Percentiles rank a stretch among this genome's conserved stretches.
Evolutionary conservation across 176 grass and related monocot genomes (phyloP).

Genomic region (Triticum dicoccoides): DNA sequence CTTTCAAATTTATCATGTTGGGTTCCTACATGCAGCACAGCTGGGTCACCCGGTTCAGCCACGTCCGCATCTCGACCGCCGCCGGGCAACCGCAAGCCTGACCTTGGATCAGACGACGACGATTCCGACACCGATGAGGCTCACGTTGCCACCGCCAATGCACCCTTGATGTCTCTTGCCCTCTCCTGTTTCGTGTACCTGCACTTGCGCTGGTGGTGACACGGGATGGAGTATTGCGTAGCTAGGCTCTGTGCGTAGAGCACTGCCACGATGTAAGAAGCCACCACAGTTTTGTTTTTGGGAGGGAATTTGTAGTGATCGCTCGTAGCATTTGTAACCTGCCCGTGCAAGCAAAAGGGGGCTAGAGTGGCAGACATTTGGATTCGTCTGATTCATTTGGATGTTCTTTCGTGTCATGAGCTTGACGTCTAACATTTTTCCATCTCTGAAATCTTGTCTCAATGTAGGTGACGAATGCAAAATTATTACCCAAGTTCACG

Average conservation of each 20-base stretch:
- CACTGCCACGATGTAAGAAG: slow-evolving; percentile 10
- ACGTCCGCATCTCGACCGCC: slow-evolving; percentile 12
- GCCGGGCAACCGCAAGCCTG: not conserved
- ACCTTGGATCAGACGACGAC: slow-evolving; percentile 20
- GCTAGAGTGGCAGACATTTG: slow-evolving; percentile 23
- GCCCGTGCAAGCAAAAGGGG: slow-evolving; percentile 17
- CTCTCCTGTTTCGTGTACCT: slow-evolving; percentile 31
- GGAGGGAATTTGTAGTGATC: not conserved
- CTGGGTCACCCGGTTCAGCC: slow-evolving; percentile 19
- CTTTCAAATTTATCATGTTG: not conserved
- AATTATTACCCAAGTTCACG: too few species aligned
- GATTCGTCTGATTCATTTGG: not conserved
- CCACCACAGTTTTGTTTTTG: slow-evolving; percentile 33
- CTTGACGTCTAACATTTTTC: not conserved
- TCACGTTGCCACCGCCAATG: not conserved
- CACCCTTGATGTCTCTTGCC: slow-evolving; percentile 1
- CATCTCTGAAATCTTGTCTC: too few species aligned
- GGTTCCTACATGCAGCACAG: slow-evolving; percentile 23
- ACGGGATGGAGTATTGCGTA: not conserved
- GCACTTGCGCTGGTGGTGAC: slow-evolving; percentile 30
- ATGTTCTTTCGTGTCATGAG: not conserved
- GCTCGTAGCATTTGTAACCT: slow-evolving; percentile 22
- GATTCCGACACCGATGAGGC: not conserved
- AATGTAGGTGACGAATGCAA: too few species aligned
- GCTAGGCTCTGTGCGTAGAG: slow-evolving; percentile 12